Conservation (phyloP, 1,284 basidiomycete species). For the Paramarasmius palmivorus region DNA sequence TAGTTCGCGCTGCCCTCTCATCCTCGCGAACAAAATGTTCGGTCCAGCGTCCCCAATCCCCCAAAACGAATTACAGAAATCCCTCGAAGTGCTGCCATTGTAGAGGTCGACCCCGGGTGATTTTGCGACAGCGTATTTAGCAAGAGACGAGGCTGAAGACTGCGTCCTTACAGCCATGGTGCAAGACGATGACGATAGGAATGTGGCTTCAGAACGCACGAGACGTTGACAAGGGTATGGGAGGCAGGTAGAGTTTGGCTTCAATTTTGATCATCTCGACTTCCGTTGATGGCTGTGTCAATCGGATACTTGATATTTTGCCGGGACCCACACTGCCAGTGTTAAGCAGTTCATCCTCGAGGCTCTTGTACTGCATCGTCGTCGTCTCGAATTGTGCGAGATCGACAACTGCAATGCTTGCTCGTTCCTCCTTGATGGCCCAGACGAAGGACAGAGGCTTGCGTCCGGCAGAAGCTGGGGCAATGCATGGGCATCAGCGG, state of each 20-base stretch:
- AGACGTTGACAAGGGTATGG: neutral
- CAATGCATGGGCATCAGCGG: no score
- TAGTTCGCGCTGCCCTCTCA: slow-evolving; percentile 62
- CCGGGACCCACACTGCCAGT: no score
- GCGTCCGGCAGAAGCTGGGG: no score
- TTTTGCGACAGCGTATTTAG: slow-evolving; percentile 13
- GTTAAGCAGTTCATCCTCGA: no score
- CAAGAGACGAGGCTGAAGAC: slow-evolving; percentile 9
- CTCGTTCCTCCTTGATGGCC: no score
- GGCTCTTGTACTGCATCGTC: no score
- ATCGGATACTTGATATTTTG: no score
- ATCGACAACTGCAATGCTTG: no score
- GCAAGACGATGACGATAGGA: neutral
- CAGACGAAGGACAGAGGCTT: no score
- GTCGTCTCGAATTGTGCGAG: no score
- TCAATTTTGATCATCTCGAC: neutral
- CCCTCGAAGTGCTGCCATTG: slow-evolving; percentile 35
- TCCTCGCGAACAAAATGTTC: slow-evolving; percentile 67
- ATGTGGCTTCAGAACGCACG: neutral
- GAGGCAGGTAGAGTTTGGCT: neutral
- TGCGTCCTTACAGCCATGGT: slow-evolving; percentile 11
- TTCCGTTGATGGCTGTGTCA: slow-evolving; percentile 1
- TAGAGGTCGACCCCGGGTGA: slow-evolving; percentile 12
- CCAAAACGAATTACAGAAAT: slow-evolving; percentile 86
- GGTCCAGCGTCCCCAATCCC: slow-evolving; percentile 66